A percentile compares a stretch with the other conserved stretches of the same genome.
Conservation (phyloP, 495 filamentous ascomycete genomes). For the Xylaria nigripes region DNA sequence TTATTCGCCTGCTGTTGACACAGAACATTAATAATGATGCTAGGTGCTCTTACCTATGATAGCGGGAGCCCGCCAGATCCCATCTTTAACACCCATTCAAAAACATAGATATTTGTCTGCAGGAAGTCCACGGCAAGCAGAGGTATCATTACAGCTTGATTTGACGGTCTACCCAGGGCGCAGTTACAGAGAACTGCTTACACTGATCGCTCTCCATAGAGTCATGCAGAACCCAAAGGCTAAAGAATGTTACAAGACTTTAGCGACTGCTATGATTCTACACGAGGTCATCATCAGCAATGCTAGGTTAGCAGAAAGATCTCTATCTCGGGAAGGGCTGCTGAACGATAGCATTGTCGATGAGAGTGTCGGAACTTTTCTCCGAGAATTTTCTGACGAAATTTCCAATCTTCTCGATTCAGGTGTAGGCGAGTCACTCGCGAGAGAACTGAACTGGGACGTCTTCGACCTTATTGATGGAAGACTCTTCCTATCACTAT, state of each 20-base stretch:
- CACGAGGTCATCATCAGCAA: neutral
- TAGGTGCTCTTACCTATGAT: conserved; percentile 13
- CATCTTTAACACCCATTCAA: neutral
- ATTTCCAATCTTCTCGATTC: neutral
- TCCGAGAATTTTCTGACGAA: conserved; percentile 1
- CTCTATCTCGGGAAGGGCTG: no score
- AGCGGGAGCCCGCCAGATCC: neutral
- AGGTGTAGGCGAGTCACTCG: neutral
- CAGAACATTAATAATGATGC: neutral
- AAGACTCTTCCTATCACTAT: conserved; percentile 37
- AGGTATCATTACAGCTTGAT: neutral
- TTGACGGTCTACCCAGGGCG: neutral
- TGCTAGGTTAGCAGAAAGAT: neutral
- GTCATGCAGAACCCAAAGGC: neutral
- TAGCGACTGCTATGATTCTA: neutral
- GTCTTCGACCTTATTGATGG: conserved; percentile 60
- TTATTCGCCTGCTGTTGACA: neutral
- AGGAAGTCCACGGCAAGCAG: neutral
- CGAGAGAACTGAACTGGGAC: conserved; percentile 32
- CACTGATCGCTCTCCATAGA: neutral
- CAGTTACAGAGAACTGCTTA: conserved; percentile 5
- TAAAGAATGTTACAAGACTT: neutral
- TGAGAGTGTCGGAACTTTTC: neutral
- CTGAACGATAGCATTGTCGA: neutral
- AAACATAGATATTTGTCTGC: neutral